These are phyloP conservation scores for Phytophthora fragariae DNA, from an alignment of 352 stramenopile species.

Conservation along the genomic window DNA sequence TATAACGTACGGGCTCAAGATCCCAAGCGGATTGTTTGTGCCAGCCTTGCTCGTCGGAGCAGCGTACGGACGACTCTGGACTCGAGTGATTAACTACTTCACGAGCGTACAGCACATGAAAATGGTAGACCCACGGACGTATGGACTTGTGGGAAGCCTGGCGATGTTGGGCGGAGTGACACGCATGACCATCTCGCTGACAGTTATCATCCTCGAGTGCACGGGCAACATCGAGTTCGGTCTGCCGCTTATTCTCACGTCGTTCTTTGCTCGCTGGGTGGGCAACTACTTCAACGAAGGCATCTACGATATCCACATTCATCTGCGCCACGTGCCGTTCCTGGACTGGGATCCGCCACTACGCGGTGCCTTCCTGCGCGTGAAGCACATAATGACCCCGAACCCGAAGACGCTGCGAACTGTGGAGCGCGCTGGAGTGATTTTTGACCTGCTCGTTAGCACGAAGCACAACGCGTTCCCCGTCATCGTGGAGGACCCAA, in stretches of 20 bases:
- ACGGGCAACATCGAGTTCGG: constrained; percentile 99
- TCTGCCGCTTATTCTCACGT: constrained; percentile 97
- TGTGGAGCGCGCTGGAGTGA: constrained; percentile 91
- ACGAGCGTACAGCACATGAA: constrained; percentile 61
- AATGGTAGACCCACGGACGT: constrained; percentile 89
- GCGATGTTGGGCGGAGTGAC: constrained; percentile 97
- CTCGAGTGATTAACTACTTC: constrained; percentile 87
- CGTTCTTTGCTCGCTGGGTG: constrained; percentile 97
- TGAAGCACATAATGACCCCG: constrained; percentile 95
- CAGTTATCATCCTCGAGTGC: constrained; percentile 98
- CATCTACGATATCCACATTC: constrained; percentile 99
- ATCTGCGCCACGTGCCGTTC: constrained; percentile 89
- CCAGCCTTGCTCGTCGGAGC: constrained; percentile 95
- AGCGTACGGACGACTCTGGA: constrained; percentile 94
- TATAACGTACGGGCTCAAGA: constrained; percentile 96
- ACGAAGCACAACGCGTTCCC: constrained; percentile 91
- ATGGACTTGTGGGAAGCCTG: constrained; percentile 96
- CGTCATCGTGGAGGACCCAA: constrained; percentile 87
- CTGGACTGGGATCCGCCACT: constrained; percentile 82
- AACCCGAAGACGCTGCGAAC: constrained; percentile 95
- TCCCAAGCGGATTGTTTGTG: constrained; percentile 97
- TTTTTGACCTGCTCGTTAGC: constrained; percentile 92
- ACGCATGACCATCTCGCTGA: constrained; percentile 99
- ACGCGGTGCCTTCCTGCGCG: constrained; percentile 70
- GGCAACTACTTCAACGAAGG: constrained; percentile 99